Conservation (phyloP, 805 yeast genomes). For the Starmerella powellii region DNA sequence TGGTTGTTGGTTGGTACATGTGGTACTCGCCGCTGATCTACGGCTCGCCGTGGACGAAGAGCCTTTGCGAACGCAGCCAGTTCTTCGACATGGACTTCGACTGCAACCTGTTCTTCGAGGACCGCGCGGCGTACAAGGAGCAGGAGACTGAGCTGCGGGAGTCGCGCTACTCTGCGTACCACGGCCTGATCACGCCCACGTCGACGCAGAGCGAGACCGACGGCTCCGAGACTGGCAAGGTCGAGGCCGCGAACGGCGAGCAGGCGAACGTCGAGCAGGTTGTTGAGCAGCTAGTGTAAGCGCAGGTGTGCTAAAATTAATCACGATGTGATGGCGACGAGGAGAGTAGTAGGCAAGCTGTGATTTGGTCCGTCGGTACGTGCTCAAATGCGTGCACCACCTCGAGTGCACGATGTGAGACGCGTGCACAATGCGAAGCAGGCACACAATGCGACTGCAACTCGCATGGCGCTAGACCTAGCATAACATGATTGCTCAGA, state of each 20-base stretch:
- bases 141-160: slow-evolving; percentile 17
- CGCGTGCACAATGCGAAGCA: no score
- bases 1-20: slow-evolving; percentile 43
- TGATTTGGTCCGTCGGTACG: no score
- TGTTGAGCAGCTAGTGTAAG: no score
- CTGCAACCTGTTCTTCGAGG: slow-evolving; percentile 45
- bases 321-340: no score
- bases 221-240: not conserved
- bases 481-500: no score
- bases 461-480: no score
- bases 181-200: slow-evolving; percentile 12
- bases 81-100: slow-evolving; percentile 78
- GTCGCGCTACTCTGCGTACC: slow-evolving; percentile 16
- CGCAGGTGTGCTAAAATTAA: no score
- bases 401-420: no score
- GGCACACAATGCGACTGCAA: no score
- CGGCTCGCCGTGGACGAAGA: slow-evolving; percentile 69
- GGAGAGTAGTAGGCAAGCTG: no score
- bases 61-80: slow-evolving; percentile 50
- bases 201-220: slow-evolving; percentile 8
- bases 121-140: slow-evolving; percentile 23
- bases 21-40: slow-evolving; percentile 62
- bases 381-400: no score
- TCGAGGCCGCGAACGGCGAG: not conserved
- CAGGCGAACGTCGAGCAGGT: not conserved